phyloP scores from a whole-genome alignment of 768 basidiomycete genomes.

The Boletus barrowsii region DNA sequence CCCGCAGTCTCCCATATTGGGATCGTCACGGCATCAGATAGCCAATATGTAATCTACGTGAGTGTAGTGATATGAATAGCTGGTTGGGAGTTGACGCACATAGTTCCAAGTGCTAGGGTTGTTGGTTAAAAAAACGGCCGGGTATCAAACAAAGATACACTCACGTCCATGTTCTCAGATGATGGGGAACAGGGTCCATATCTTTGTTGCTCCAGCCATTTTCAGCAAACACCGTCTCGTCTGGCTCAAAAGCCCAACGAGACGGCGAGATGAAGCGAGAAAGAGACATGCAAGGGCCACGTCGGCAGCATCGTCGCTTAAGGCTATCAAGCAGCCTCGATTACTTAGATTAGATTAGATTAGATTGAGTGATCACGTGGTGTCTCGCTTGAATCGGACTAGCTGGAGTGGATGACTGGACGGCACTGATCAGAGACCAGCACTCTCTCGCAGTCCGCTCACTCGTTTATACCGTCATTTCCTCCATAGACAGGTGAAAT shows the following conservation, averaged over 20 bases:
- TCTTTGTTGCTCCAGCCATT: constrained; percentile 68
- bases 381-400: constrained; percentile 14
- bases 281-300: not conserved
- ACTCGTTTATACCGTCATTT: not conserved
- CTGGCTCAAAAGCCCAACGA: constrained; percentile 50
- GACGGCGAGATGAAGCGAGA: constrained; percentile 27
- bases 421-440: not conserved
- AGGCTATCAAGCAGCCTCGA: not conserved
- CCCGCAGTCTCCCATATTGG: constrained; percentile 45
- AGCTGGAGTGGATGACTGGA: constrained; percentile 1
- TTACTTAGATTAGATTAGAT: constrained; percentile 21
- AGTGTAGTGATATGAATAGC: constrained; percentile 22
- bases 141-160: not conserved
- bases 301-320: constrained; percentile 3
- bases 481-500: constrained; percentile 11
- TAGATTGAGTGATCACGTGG: constrained; percentile 21
- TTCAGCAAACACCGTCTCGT: constrained; percentile 49
- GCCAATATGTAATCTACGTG: constrained; percentile 23
- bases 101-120: constrained; percentile 52
- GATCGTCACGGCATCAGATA: constrained; percentile 27
- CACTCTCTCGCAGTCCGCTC: not conserved
- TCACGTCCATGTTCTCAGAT: constrained; percentile 60
- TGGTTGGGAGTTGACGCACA: constrained; percentile 51
- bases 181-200: constrained; percentile 70
- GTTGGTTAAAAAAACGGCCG: not conserved